Base-by-base conservation (phyloP, 305 asterid species). In the Fraxinus sp. region DNA sequence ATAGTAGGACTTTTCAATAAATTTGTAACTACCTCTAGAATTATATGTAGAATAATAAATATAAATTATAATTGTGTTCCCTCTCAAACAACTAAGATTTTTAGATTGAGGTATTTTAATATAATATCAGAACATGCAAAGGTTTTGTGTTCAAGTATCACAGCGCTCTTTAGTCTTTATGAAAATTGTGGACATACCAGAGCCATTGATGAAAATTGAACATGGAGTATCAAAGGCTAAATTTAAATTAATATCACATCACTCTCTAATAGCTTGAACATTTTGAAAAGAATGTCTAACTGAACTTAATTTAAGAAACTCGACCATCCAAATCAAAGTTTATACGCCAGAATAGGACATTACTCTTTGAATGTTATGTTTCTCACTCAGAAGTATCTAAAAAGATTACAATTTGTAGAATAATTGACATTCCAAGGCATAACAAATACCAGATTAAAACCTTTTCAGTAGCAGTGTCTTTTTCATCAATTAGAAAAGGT, bases 401-500 rank as follows among this genome's bases (percentile, higher is more conserved):
- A 66, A 68, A 30, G 20, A 28, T 41, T 73, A 20, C 78, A 73
- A 44, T 11, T 76, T 82, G 11, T 20, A 49, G 24, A 52, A 66
- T 55, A 20, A 44, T 20, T 22, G 33, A 66, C 20, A 35, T 6
- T 66, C 35, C 24, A 28, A 66, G 18, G 77, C 26, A 78, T 71
- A 66, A 57, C n/a, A 68, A 3, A 16, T 18, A 66, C 1, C 7
- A 32, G 2, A 41, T 14, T 10, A 22, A 22, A 85, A 81, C 85
- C 13, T 81, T 86, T 79, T 86, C 91, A 78, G 80, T 81, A 80
- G 55, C 85, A 70, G 7, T 20, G 20, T 32, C 88, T 59, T 84
- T 83, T 77, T 79, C 85, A 68, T 85, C 82, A 30, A 80, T 86
- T 78, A 14, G 83, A 72, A 80, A 80, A 44, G 90, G 87, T 62